Percentiles rank a stretch among this genome's conserved stretches.
Conservation (phyloP, 208 protist genomes). For the Acanthamoeba sp. region DNA sequence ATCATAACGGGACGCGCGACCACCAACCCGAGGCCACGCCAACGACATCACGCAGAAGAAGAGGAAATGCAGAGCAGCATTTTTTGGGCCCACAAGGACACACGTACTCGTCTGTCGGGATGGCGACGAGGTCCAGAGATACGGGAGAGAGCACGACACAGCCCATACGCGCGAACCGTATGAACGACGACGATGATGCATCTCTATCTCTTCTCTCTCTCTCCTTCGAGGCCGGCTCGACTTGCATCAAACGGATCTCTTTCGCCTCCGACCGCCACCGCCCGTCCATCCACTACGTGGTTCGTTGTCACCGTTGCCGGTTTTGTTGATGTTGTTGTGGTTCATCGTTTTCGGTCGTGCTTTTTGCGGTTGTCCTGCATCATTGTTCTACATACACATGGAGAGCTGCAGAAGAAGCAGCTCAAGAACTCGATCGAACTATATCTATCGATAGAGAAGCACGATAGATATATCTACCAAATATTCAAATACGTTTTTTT, state of each 20-base stretch:
- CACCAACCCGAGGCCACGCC: neutral
- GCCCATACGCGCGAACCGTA: neutral
- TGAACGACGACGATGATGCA: neutral
- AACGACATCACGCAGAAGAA: neutral
- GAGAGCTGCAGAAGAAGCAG: too few species aligned
- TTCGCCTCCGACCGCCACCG: neutral
- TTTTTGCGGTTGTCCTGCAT: too few species aligned
- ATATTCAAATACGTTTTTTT: too few species aligned
- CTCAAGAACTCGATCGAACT: too few species aligned
- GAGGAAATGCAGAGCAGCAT: conserved; percentile 69
- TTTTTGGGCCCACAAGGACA: neutral
- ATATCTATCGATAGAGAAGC: too few species aligned
- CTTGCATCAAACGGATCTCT: neutral
- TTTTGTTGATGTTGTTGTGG: too few species aligned
- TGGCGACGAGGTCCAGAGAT: neutral
- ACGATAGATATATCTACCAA: too few species aligned
- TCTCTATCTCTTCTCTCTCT: neutral
- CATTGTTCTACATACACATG: too few species aligned
- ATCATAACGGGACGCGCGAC: neutral
- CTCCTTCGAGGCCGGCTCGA: neutral
- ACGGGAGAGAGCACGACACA: neutral
- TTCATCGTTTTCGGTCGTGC: too few species aligned
- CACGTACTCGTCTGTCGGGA: neutral
- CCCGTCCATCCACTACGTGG: neutral
- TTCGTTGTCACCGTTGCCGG: neutral